Conservation (phyloP, 768 basidiomycete species). For the Austroboletus festivus region DNA sequence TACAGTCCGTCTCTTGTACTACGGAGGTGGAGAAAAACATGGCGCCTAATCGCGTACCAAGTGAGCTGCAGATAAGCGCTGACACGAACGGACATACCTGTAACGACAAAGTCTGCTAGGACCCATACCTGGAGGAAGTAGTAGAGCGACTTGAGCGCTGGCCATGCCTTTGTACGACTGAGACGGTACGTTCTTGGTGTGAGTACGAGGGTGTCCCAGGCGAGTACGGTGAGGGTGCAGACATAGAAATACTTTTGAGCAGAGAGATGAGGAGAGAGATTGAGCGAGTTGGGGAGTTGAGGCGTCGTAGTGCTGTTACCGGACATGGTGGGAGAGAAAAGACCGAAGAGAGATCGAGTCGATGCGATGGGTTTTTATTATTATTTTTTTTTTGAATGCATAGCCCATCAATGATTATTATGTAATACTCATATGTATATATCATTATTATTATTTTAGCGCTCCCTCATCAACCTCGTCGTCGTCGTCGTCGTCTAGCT, state of each 20-base stretch:
- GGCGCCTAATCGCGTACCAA: conserved; percentile 55
- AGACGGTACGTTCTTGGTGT: conserved; percentile 77
- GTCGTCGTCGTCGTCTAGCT: too few relatives aligned
- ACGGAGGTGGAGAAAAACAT: conserved; percentile 82
- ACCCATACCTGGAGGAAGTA: conserved; percentile 74
- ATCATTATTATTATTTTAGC: too few relatives aligned
- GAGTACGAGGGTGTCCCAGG: conserved; percentile 86
- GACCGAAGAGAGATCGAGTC: too few relatives aligned
- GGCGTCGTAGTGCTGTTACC: neutral
- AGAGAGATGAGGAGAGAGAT: conserved; percentile 72
- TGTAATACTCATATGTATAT: too few relatives aligned
- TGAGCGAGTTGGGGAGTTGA: conserved; percentile 59
- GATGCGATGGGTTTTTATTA: too few relatives aligned
- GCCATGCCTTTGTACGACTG: conserved; percentile 62
- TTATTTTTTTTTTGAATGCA: too few relatives aligned
- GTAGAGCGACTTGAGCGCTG: conserved; percentile 71
- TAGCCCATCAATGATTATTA: too few relatives aligned
- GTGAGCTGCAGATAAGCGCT: neutral
- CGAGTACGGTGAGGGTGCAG: conserved; percentile 85
- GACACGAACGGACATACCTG: conserved; percentile 45
- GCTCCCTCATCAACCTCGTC: too few relatives aligned
- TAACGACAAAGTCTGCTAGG: conserved; percentile 73
- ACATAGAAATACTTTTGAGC: conserved; percentile 91
- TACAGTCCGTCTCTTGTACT: conserved; percentile 51
- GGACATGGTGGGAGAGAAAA: conserved; percentile 14